These are phyloP conservation scores for Saccharomycopsis hybrid DNA, from an alignment of 1,139 yeast species.

Conservation along the genomic window DNA sequence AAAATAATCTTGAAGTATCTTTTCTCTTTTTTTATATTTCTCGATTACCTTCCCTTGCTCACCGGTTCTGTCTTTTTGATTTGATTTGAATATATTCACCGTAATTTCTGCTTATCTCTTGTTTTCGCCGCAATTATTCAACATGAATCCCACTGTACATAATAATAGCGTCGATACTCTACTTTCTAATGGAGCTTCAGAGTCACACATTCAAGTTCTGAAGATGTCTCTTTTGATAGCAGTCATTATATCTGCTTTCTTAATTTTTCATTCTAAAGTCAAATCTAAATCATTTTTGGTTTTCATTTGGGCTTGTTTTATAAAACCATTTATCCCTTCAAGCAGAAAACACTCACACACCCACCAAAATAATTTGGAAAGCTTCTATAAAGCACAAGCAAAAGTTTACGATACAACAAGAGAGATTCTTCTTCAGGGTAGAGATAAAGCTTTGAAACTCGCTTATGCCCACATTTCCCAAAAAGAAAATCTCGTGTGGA, in stretches of 20 bases:
- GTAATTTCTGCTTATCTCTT: no score
- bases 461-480: conserved; percentile 49
- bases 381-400: conserved; percentile 72
- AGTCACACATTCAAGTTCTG: neutral
- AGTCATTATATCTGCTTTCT: neutral
- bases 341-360: conserved; percentile 32
- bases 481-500: conserved; percentile 55
- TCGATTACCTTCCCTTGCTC: no score
- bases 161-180: no score
- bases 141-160: no score
- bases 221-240: neutral
- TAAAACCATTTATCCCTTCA: conserved; percentile 54
- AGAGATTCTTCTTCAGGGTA: conserved; percentile 57
- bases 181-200: neutral
- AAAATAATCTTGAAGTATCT: no score
- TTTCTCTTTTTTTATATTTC: no score
- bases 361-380: conserved; percentile 64
- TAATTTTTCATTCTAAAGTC: conserved; percentile 18
- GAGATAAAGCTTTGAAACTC: conserved; percentile 56
- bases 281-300: conserved; percentile 24
- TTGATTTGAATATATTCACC: no score
- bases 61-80: no score
- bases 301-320: conserved; percentile 48
- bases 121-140: no score
- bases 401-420: conserved; percentile 69